Conservation (phyloP, 805 yeast species). For the Saturnispora bothae region DNA sequence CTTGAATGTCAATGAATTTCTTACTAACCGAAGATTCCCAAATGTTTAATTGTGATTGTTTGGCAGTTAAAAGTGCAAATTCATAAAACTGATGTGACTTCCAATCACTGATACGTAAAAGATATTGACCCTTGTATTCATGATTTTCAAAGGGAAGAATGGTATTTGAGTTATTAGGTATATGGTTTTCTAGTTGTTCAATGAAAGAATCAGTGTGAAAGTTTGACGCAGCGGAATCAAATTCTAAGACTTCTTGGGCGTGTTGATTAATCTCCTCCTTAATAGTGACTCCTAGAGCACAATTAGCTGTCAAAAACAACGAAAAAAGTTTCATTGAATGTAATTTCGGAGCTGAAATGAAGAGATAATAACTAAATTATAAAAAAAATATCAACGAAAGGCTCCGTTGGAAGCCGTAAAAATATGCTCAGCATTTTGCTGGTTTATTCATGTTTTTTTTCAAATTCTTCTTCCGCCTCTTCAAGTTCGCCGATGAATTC, state of each 20-base stretch:
- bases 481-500: conserved; percentile 8
- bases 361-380: no score
- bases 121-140: conserved; percentile 29
- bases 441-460: background rate
- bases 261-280: background rate
- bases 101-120: conserved; percentile 32
- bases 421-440: no score
- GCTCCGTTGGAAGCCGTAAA: no score
- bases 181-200: background rate
- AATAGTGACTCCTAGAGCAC: background rate
- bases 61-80: conserved; percentile 16
- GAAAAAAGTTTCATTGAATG: no score
- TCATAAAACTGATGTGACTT: conserved; percentile 12
- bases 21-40: conserved; percentile 41
- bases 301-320: no score
- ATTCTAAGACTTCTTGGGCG: no score
- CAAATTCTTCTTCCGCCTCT: conserved; percentile 8
- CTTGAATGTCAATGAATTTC: conserved; percentile 38
- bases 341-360: no score
- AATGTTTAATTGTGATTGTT: conserved; percentile 21
- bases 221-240: background rate
- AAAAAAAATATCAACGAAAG: background rate
- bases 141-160: no score
- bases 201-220: background rate
- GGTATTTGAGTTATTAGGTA: no score